Percentiles rank a stretch among this genome's conserved stretches.
phyloP scores from a whole-genome alignment of 345 rosid species.

The Crucihimalaya himalaica region DNA sequence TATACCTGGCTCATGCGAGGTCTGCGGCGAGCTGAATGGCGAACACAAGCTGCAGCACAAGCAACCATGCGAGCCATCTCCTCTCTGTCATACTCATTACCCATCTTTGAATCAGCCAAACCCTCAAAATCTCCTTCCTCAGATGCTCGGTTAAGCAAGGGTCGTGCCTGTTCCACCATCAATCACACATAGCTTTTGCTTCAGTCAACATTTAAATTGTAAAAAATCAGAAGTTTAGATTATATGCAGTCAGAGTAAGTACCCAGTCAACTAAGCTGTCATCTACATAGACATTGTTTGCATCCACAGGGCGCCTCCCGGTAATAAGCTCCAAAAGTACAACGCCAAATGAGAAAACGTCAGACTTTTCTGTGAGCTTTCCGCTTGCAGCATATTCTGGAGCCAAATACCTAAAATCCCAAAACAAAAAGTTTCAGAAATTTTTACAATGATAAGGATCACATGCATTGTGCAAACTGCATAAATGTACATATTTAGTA shows the following conservation, averaged over 20 bases:
- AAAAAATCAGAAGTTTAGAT: not conserved
- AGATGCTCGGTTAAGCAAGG: slow-evolving; percentile 65
- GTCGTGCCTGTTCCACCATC: slow-evolving; percentile 61
- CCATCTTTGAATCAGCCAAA: slow-evolving; percentile 61
- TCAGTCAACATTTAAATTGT: not conserved
- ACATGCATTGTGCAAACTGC: not conserved
- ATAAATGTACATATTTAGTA: not conserved
- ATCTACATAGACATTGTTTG: slow-evolving; percentile 54
- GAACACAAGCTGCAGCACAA: slow-evolving; percentile 86
- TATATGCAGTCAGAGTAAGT: slow-evolving; percentile 28
- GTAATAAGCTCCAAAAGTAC: slow-evolving; percentile 85
- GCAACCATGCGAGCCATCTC: slow-evolving; percentile 84
- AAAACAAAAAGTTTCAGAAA: not conserved
- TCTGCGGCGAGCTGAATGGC: slow-evolving; percentile 80
- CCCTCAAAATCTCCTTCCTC: slow-evolving; percentile 64
- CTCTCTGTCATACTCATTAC: slow-evolving; percentile 50
- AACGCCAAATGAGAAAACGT: slow-evolving; percentile 87
- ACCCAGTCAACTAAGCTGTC: slow-evolving; percentile 96
- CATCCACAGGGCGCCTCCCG: slow-evolving; percentile 74
- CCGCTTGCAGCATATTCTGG: slow-evolving; percentile 94
- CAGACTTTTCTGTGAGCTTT: slow-evolving; percentile 79
- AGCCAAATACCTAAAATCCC: slow-evolving; percentile 64
- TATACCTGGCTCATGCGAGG: slow-evolving; percentile 85
- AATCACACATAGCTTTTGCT: slow-evolving; percentile 19
- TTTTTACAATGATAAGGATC: not conserved